These are phyloP conservation scores for Mentha longifolia DNA, from an alignment of 257 asterid species.

Conservation along the genomic window DNA sequence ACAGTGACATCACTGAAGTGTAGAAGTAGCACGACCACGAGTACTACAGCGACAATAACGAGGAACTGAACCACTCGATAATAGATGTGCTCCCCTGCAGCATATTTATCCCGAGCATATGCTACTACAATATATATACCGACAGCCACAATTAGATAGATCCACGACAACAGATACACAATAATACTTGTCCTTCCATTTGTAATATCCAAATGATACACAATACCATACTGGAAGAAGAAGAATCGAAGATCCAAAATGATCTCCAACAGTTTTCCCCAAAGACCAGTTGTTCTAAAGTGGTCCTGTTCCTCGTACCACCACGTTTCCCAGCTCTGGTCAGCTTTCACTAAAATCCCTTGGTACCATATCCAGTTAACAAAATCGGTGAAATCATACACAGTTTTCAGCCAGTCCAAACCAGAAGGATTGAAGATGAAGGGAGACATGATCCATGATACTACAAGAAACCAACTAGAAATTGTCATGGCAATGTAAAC, in stretches of 20 bases:
- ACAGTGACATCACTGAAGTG: slow-evolving; percentile 47
- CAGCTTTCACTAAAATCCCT: slow-evolving; percentile 79
- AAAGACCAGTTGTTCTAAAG: slow-evolving; percentile 87
- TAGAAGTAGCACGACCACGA: slow-evolving; percentile 57
- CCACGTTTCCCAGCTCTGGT: slow-evolving; percentile 94
- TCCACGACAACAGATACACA: slow-evolving; percentile 93
- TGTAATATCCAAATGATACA: slow-evolving; percentile 73
- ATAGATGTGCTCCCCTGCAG: slow-evolving; percentile 69
- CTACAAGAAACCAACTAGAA: slow-evolving; percentile 90
- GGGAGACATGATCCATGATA: slow-evolving; percentile 92
- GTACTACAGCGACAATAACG: slow-evolving; percentile 53
- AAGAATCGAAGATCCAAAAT: slow-evolving; percentile 88
- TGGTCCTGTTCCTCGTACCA: slow-evolving; percentile 97
- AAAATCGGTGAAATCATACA: slow-evolving; percentile 83
- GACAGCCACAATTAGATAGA: slow-evolving; percentile 57
- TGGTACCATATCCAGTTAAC: slow-evolving; percentile 85
- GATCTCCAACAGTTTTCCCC: slow-evolving; percentile 94
- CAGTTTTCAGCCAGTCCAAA: slow-evolving; percentile 95
- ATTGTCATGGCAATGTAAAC: slow-evolving; percentile 82
- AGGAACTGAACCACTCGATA: slow-evolving; percentile 85
- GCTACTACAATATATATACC: slow-evolving; percentile 62
- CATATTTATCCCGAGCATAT: slow-evolving; percentile 79
- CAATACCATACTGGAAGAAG: slow-evolving; percentile 95
- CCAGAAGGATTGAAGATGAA: slow-evolving; percentile 91
- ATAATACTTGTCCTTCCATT: slow-evolving; percentile 50